Evolutionary conservation across 2,329 filamentous ascomycete species (phyloP).

Genomic region (Sarocladium kiliense): DNA sequence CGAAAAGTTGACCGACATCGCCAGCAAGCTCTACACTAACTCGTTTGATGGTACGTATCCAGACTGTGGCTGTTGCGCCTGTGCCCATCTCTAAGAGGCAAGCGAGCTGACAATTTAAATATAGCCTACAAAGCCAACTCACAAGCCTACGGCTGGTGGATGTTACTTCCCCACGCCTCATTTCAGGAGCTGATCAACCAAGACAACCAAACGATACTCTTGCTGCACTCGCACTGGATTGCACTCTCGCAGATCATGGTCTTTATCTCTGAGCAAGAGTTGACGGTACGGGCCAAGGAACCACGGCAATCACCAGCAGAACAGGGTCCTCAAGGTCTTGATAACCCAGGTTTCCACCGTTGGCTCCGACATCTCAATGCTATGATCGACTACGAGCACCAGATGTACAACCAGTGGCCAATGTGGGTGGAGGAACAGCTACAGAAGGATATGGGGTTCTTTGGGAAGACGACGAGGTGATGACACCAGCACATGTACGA

Average conservation of each 20-base stretch:
- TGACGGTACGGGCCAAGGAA: slow-evolving; percentile 23
- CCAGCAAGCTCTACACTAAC: slow-evolving; percentile 45
- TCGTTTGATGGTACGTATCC: slow-evolving; percentile 45
- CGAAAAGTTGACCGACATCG: slow-evolving; percentile 38
- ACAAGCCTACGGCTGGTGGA: slow-evolving; percentile 52
- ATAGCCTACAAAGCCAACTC: slow-evolving; percentile 45
- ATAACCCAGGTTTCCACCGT: slow-evolving; percentile 39
- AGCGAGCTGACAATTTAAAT: slow-evolving; percentile 10
- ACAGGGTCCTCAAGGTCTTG: slow-evolving; percentile 11
- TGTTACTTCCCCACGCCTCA: slow-evolving; percentile 46
- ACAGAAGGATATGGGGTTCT: slow-evolving; percentile 38
- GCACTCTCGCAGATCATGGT: slow-evolving; percentile 50
- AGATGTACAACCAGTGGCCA: slow-evolving; percentile 46
- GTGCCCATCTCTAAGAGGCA: background rate
- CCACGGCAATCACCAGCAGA: slow-evolving; percentile 12
- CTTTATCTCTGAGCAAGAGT: slow-evolving; percentile 39
- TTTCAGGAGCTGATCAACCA: slow-evolving; percentile 47
- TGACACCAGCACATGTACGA: slow-evolving; percentile 6
- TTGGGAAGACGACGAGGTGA: slow-evolving; percentile 27
- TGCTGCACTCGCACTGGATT: slow-evolving; percentile 51
- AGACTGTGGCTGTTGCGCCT: background rate
- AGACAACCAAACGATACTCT: slow-evolving; percentile 36
- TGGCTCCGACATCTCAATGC: slow-evolving; percentile 49
- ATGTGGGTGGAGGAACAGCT: slow-evolving; percentile 49
- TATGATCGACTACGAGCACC: slow-evolving; percentile 38